Evolutionary conservation across 306 rosid genomes (phyloP).

Genomic region (Sesbania bispinosa): DNA sequence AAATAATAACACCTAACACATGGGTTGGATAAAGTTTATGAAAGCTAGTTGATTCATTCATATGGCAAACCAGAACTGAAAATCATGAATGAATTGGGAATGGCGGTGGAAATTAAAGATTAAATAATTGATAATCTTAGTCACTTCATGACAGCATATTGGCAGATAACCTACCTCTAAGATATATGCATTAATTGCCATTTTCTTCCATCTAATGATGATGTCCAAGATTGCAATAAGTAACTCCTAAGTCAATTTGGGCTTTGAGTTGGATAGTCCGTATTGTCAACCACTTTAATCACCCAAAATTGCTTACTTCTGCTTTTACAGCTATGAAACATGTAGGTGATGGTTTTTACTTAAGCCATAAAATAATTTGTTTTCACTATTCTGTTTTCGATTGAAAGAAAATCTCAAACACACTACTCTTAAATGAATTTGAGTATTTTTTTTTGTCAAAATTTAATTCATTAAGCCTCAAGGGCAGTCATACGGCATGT

Average conservation of each 20-base stretch:
- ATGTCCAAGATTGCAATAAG: conserved; percentile 15
- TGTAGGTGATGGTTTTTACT: neutral
- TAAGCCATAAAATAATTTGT: too few species aligned
- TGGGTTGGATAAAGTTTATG: neutral
- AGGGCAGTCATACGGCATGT: too few species aligned
- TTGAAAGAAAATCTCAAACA: too few species aligned
- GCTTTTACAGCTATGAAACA: conserved; percentile 1
- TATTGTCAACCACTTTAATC: neutral
- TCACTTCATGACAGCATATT: neutral
- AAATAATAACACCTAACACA: neutral
- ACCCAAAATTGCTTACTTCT: neutral
- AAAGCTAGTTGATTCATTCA: neutral
- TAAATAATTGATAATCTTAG: neutral
- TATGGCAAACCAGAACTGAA: neutral
- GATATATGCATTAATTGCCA: neutral
- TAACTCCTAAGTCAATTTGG: too few species aligned
- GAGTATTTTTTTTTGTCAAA: too few species aligned
- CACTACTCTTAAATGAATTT: too few species aligned
- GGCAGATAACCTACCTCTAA: neutral
- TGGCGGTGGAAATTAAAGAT: neutral
- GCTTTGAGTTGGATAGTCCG: neutral
- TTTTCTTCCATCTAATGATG: conserved; percentile 6
- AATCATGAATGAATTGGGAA: too few species aligned
- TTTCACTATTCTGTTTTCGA: too few species aligned
- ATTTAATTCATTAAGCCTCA: too few species aligned